Evolutionary conservation across 2,329 filamentous ascomycete species (phyloP).

Genomic region (Penicillium sp.): DNA sequence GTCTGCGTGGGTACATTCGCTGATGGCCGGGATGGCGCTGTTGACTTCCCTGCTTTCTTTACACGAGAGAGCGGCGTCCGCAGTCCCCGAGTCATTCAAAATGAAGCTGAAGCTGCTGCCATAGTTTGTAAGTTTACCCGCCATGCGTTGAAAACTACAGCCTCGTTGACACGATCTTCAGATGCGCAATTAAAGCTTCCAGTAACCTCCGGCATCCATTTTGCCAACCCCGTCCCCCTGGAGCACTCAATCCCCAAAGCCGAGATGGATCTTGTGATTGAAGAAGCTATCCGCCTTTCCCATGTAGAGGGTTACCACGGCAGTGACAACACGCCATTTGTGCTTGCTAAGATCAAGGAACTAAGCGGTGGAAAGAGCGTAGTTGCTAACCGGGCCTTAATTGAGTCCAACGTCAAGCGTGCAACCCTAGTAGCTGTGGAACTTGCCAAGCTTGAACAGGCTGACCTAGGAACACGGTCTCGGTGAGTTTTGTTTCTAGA

Average conservation of each 20-base stretch:
- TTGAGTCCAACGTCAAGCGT: slow-evolving; percentile 58
- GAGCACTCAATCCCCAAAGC: slow-evolving; percentile 59
- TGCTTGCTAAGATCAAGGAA: slow-evolving; percentile 69
- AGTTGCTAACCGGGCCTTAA: slow-evolving; percentile 61
- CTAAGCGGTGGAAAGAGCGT: slow-evolving; percentile 65
- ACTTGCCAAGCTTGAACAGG: slow-evolving; percentile 47
- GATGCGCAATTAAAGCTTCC: slow-evolving; percentile 64
- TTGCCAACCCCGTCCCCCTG: slow-evolving; percentile 78
- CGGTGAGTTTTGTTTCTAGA: slow-evolving; percentile 33
- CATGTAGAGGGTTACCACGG: slow-evolving; percentile 59
- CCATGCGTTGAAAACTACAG: not conserved
- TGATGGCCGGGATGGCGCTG: slow-evolving; percentile 60
- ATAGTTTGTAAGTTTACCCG: slow-evolving; percentile 56
- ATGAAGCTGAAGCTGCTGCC: slow-evolving; percentile 75
- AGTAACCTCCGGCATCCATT: slow-evolving; percentile 69
- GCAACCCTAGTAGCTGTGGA: slow-evolving; percentile 59
- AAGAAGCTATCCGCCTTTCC: slow-evolving; percentile 58
- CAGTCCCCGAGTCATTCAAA: slow-evolving; percentile 65
- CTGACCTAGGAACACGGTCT: slow-evolving; percentile 20
- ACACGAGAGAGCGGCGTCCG: slow-evolving; percentile 73
- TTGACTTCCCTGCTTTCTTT: slow-evolving; percentile 91
- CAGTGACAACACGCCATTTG: slow-evolving; percentile 73
- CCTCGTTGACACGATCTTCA: slow-evolving; percentile 20
- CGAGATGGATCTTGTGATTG: slow-evolving; percentile 63
- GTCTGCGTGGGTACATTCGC: slow-evolving; percentile 83